phyloP scores from a whole-genome alignment of 148 eudicot species.

The Gaultheria prostrata region DNA sequence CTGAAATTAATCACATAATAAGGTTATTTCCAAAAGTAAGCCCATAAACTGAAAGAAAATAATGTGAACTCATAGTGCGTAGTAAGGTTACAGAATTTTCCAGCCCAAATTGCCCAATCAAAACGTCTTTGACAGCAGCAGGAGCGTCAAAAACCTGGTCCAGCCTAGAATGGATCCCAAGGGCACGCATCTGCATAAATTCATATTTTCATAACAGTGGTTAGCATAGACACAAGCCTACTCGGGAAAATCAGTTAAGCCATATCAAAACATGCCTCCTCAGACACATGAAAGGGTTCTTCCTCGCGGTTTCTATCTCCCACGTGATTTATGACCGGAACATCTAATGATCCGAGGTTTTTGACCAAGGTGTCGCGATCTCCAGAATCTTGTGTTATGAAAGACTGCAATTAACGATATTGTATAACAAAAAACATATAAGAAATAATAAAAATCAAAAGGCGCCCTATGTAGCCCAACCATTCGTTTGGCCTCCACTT shows the following conservation, averaged over 20 bases:
- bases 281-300: slow-evolving; percentile 43
- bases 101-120: slow-evolving; percentile 67
- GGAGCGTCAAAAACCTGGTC: slow-evolving; percentile 98
- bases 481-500: too few relatives aligned
- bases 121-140: slow-evolving; percentile 72
- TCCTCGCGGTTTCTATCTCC: slow-evolving; percentile 30
- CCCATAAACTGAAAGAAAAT: not conserved
- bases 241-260: not conserved
- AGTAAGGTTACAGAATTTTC: slow-evolving; percentile 66
- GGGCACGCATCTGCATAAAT: slow-evolving; percentile 56
- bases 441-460: not conserved
- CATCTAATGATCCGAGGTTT: slow-evolving; percentile 54
- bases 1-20: not conserved
- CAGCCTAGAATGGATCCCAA: slow-evolving; percentile 80
- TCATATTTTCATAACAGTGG: not conserved
- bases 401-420: slow-evolving; percentile 53
- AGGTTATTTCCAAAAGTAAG: slow-evolving; percentile 12
- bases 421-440: not conserved
- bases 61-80: not conserved
- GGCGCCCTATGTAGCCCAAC: too few relatives aligned
- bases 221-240: slow-evolving; percentile 5
- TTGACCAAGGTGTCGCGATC: slow-evolving; percentile 74
- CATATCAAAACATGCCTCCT: slow-evolving; percentile 47
- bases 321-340: slow-evolving; percentile 74
- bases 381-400: slow-evolving; percentile 81